Percentiles rank a stretch among this genome's conserved stretches.
These are phyloP conservation scores for Castanea mollissima DNA, from an alignment of 306 rosid genomes.

Conservation along the genomic window DNA sequence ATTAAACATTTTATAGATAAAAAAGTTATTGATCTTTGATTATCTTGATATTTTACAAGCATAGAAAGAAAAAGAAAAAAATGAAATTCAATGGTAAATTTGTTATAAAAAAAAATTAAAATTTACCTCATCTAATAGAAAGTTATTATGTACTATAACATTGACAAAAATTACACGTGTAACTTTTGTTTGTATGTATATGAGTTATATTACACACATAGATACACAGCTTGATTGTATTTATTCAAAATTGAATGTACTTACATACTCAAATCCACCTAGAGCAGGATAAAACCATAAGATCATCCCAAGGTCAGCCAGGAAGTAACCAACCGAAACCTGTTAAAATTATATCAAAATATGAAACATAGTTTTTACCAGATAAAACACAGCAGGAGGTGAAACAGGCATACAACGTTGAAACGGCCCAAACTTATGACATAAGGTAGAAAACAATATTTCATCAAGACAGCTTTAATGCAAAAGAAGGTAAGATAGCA, in stretches of 20 bases:
- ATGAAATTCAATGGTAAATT: too few relatives aligned
- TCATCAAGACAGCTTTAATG: background rate
- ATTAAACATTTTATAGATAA: too few relatives aligned
- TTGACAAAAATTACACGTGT: too few relatives aligned
- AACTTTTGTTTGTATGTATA: too few relatives aligned
- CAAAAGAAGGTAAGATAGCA: background rate
- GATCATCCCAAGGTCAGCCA: conserved; percentile 88
- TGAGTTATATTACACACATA: too few relatives aligned
- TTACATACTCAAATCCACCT: conserved; percentile 97
- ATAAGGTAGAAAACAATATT: background rate
- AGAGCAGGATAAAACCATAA: conserved; percentile 81
- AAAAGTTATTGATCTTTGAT: too few relatives aligned
- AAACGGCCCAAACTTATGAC: conserved; percentile 6
- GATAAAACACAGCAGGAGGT: conserved; percentile 3
- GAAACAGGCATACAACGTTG: background rate
- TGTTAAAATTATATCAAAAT: conserved; percentile 31
- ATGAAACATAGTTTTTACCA: conserved; percentile 10
- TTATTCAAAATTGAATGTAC: conserved; percentile 40
- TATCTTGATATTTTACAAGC: too few relatives aligned
- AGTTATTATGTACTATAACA: too few relatives aligned
- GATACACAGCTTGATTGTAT: background rate
- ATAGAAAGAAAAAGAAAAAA: too few relatives aligned
- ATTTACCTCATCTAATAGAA: too few relatives aligned
- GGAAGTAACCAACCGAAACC: conserved; percentile 91
- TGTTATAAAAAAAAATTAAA: too few relatives aligned